Conservation (phyloP, 192 early-diverging fungal genomes). For the Helicostylum pulchrum region DNA sequence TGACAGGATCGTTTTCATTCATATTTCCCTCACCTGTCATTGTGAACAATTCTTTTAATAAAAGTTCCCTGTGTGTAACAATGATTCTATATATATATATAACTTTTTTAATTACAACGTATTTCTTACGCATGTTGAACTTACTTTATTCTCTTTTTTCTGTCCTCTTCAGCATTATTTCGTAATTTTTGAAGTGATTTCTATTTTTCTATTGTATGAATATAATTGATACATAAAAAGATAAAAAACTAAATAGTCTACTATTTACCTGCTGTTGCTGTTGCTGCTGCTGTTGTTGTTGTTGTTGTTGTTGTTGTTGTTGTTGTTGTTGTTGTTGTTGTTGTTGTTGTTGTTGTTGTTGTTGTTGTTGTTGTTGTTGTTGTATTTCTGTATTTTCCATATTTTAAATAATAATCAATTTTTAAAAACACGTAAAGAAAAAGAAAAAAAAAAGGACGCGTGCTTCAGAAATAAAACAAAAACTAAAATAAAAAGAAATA, state of each 20-base stretch:
- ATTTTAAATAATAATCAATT: no score
- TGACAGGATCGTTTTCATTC: slow-evolving; percentile 9
- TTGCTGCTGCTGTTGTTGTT: neutral
- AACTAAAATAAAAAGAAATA: slow-evolving; percentile 3
- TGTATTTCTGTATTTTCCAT: slow-evolving; percentile 1
- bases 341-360: neutral
- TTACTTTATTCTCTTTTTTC: slow-evolving; percentile 21
- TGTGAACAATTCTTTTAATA: slow-evolving; percentile 23
- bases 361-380: neutral
- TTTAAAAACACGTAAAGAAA: slow-evolving; percentile 4
- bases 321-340: neutral
- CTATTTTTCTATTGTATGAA: neutral
- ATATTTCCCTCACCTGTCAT: slow-evolving; percentile 13
- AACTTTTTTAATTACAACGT: slow-evolving; percentile 8
- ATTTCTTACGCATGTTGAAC: neutral
- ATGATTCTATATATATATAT: slow-evolving; percentile 1
- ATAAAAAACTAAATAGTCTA: neutral
- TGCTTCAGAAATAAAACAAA: neutral
- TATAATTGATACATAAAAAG: slow-evolving; percentile 7
- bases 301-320: neutral
- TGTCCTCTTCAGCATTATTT: slow-evolving; percentile 15
- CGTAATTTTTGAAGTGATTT: slow-evolving; percentile 19
- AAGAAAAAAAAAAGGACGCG: slow-evolving; percentile 1
- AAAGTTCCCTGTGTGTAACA: slow-evolving; percentile 16
- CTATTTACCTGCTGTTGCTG: neutral